These are phyloP conservation scores for Penicillium canariense DNA, from an alignment of 495 filamentous ascomycete species.

Conservation along the genomic window DNA sequence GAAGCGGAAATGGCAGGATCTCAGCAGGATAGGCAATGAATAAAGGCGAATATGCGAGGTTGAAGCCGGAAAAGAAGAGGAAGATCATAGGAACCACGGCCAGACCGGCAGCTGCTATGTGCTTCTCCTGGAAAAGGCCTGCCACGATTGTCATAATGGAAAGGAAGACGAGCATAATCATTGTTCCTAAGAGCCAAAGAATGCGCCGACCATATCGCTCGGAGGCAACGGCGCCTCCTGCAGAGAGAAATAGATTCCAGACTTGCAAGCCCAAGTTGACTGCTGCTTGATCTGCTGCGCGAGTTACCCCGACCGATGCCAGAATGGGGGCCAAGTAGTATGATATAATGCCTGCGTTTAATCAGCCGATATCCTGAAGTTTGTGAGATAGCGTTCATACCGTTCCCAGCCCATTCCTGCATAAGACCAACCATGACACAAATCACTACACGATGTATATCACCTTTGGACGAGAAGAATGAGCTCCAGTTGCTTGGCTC, in stretches of 20 bases:
- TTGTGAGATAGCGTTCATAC: conserved; percentile 23
- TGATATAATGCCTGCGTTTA: conserved; percentile 47
- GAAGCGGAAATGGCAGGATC: conserved; percentile 64
- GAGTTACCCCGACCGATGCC: conserved; percentile 51
- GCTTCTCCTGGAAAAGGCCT: conserved; percentile 48
- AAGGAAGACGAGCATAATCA: conserved; percentile 55
- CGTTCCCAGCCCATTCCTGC: conserved; percentile 69
- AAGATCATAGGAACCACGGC: conserved; percentile 60
- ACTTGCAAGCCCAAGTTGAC: conserved; percentile 24
- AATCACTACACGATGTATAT: conserved; percentile 58
- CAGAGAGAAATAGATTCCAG: conserved; percentile 27
- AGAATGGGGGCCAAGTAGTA: conserved; percentile 59
- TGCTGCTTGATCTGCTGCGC: conserved; percentile 44
- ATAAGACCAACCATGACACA: conserved; percentile 55
- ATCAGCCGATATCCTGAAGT: not conserved
- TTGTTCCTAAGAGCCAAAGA: conserved; percentile 54
- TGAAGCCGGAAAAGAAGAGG: conserved; percentile 55
- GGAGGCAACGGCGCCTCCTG: conserved; percentile 53
- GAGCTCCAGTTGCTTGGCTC: conserved; percentile 25
- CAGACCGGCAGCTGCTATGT: conserved; percentile 46
- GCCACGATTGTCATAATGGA: conserved; percentile 54
- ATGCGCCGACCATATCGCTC: conserved; percentile 58
- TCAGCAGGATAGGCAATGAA: conserved; percentile 64
- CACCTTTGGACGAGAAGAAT: conserved; percentile 65
- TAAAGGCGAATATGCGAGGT: conserved; percentile 58